Conservation (phyloP, 2,329 filamentous ascomycete genomes). For the Epichloe brachyelytri region DNA sequence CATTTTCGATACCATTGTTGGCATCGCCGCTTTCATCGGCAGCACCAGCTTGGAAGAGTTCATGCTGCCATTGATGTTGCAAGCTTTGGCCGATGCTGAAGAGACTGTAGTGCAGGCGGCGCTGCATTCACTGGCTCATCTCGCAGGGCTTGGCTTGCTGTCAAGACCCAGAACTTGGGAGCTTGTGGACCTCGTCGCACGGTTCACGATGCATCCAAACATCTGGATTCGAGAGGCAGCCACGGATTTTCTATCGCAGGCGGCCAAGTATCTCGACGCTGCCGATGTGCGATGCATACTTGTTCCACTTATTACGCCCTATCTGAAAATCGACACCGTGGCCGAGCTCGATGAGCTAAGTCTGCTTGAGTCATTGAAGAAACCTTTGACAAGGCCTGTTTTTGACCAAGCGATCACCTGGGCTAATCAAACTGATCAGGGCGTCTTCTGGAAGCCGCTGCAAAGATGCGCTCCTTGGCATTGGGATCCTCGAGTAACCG, state of each 20-base stretch:
- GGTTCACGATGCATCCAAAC: slow-evolving; percentile 89
- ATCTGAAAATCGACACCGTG: slow-evolving; percentile 60
- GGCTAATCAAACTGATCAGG: slow-evolving; percentile 69
- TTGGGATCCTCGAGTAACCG: slow-evolving; percentile 49
- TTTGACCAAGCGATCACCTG: slow-evolving; percentile 79
- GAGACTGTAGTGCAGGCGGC: slow-evolving; percentile 90
- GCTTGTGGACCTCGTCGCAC: slow-evolving; percentile 66
- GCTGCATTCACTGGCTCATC: slow-evolving; percentile 72
- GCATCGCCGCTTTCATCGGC: slow-evolving; percentile 81
- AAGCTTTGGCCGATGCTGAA: slow-evolving; percentile 83
- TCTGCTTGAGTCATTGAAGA: slow-evolving; percentile 71
- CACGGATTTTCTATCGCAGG: slow-evolving; percentile 66
- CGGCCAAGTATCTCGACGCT: slow-evolving; percentile 59
- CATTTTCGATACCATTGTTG: slow-evolving; percentile 95
- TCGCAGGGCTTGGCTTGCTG: slow-evolving; percentile 78
- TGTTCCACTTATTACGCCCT: slow-evolving; percentile 66
- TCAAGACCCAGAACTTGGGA: slow-evolving; percentile 80
- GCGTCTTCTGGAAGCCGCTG: slow-evolving; percentile 75
- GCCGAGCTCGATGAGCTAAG: slow-evolving; percentile 55
- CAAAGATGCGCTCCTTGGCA: slow-evolving; percentile 48
- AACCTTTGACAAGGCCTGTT: slow-evolving; percentile 63
- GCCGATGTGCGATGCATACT: slow-evolving; percentile 79
- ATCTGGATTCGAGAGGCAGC: slow-evolving; percentile 89
- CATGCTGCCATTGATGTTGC: slow-evolving; percentile 88
- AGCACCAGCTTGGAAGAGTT: slow-evolving; percentile 87